phyloP scores from a whole-genome alignment of 768 basidiomycete genomes.

The Macrolepiota fuliginosa region DNA sequence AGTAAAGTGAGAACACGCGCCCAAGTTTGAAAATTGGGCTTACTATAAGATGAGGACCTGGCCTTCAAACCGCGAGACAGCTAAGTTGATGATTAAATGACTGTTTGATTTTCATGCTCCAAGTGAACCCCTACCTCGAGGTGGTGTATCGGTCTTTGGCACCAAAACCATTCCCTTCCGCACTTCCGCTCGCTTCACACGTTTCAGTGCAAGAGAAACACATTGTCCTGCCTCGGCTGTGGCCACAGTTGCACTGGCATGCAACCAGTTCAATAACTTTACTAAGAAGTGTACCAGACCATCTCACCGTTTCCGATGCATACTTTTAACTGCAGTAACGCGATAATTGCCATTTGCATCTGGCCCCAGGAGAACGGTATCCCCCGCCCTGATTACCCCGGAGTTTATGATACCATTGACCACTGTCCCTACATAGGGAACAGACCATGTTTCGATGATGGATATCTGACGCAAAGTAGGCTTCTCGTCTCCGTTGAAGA shows the following conservation, averaged over 20 bases:
- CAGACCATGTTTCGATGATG: constrained; percentile 85
- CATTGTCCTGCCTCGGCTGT: constrained; percentile 95
- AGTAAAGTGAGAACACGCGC: constrained; percentile 2
- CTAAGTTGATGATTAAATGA: constrained; percentile 31
- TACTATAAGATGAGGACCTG: constrained; percentile 93
- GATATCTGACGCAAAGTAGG: constrained; percentile 52
- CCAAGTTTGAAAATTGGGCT: constrained; percentile 23
- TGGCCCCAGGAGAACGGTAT: constrained; percentile 83
- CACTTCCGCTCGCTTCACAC: constrained; percentile 75
- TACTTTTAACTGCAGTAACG: constrained; percentile 78
- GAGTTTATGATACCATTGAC: constrained; percentile 82
- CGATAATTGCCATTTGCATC: constrained; percentile 91
- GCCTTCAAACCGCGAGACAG: constrained; percentile 85
- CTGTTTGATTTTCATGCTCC: background rate
- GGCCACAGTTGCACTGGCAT: constrained; percentile 67
- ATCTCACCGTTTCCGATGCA: constrained; percentile 85
- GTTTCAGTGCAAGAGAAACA: constrained; percentile 90
- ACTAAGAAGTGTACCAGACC: background rate
- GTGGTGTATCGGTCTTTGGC: constrained; percentile 72
- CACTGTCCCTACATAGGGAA: constrained; percentile 83
- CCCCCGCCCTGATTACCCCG: constrained; percentile 74
- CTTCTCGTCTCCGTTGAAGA: background rate
- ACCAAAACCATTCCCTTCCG: constrained; percentile 96
- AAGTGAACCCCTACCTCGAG: constrained; percentile 51
- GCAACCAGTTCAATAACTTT: background rate